These are phyloP conservation scores for Carex pumila DNA, from an alignment of 176 grass and related monocot genomes.

Conservation along the genomic window DNA sequence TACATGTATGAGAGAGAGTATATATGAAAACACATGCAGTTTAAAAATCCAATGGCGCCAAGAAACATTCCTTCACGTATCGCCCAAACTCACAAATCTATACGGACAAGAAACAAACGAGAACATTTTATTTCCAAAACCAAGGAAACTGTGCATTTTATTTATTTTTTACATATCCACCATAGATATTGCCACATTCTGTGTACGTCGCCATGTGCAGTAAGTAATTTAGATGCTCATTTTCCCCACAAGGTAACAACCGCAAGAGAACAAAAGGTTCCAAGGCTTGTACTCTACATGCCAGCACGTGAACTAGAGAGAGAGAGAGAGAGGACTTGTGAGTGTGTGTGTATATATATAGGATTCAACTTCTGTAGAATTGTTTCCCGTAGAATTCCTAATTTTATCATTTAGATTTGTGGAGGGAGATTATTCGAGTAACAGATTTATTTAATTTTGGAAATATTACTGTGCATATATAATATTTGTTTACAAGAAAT, in stretches of 20 bases:
- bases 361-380: background rate
- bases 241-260: slow-evolving; percentile 27
- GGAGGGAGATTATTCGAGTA: background rate
- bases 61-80: slow-evolving; percentile 24
- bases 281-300: slow-evolving; percentile 25
- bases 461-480: background rate
- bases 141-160: background rate
- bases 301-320: slow-evolving; percentile 66
- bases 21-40: background rate
- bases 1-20: background rate
- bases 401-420: background rate
- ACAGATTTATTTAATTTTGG: background rate
- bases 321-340: background rate
- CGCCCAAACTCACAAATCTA: slow-evolving; percentile 1
- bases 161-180: background rate
- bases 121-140: background rate
- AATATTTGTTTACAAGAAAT: no score
- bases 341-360: background rate
- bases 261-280: slow-evolving; percentile 34
- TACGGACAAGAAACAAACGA: slow-evolving; percentile 13
- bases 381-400: background rate
- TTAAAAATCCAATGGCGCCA: background rate
- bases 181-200: slow-evolving; percentile 23
- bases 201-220: slow-evolving; percentile 17
- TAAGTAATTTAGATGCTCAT: slow-evolving; percentile 11